These are phyloP conservation scores for Dictyostelium discoideum DNA, from an alignment of 78 protist species.

Conservation along the genomic window DNA sequence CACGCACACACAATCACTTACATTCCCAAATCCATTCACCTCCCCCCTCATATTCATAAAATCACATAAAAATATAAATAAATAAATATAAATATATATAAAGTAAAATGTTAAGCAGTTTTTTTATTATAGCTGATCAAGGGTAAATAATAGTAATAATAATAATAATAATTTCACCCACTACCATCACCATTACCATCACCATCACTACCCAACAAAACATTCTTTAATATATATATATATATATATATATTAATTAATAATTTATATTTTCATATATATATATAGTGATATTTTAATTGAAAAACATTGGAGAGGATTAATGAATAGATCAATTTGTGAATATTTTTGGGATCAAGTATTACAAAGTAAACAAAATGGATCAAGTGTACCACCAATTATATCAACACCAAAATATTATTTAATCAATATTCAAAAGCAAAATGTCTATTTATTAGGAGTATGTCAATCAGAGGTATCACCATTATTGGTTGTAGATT, in stretches of 20 bases:
- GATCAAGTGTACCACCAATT: conserved; percentile 16
- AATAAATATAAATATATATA: neutral
- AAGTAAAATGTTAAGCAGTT: conserved; percentile 59
- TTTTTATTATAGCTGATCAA: conserved; percentile 57
- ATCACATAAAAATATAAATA: too few species aligned
- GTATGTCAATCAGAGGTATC: conserved; percentile 54
- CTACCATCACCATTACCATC: too few species aligned
- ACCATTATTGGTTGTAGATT: conserved; percentile 90
- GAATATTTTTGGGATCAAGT: conserved; percentile 81
- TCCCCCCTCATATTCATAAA: too few species aligned
- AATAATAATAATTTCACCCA: neutral
- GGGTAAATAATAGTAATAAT: conserved; percentile 27
- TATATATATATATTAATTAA: too few species aligned
- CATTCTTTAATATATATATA: too few species aligned
- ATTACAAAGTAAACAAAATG: conserved; percentile 21
- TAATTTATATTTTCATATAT: neutral
- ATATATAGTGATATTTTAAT: conserved; percentile 84
- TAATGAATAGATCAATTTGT: conserved; percentile 59
- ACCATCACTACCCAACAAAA: too few species aligned
- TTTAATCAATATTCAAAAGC: conserved; percentile 56
- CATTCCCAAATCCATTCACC: neutral
- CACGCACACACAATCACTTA: neutral
- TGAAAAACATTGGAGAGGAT: conserved; percentile 90
- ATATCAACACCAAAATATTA: conserved; percentile 80
- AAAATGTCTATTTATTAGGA: conserved; percentile 48